phyloP scores from a whole-genome alignment of 805 yeast species.

The Pichia membranifaciens region DNA sequence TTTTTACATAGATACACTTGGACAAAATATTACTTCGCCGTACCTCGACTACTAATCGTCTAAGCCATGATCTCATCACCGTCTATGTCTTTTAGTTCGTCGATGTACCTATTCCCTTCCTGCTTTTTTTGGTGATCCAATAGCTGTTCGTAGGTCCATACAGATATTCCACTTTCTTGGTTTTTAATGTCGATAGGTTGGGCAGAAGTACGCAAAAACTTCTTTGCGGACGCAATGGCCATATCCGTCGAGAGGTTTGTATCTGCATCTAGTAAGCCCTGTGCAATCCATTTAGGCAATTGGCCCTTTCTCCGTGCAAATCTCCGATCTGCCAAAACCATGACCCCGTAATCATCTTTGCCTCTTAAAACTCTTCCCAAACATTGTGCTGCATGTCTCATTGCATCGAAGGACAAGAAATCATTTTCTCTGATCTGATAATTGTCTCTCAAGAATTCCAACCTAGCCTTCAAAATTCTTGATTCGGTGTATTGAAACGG shows the following conservation, averaged over 20 bases:
- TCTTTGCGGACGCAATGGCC: slow-evolving; percentile 93
- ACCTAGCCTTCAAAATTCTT: slow-evolving; percentile 87
- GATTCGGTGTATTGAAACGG: slow-evolving; percentile 99
- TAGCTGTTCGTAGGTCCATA: slow-evolving; percentile 78
- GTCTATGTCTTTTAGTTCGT: slow-evolving; percentile 31
- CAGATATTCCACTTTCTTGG: slow-evolving; percentile 82
- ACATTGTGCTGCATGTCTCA: slow-evolving; percentile 99
- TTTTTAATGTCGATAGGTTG: slow-evolving; percentile 88
- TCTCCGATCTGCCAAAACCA: slow-evolving; percentile 95
- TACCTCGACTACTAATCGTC: no score
- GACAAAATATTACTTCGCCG: no score
- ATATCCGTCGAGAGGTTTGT: slow-evolving; percentile 90
- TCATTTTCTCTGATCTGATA: slow-evolving; percentile 91
- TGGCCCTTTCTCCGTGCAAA: slow-evolving; percentile 82
- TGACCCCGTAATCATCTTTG: slow-evolving; percentile 96
- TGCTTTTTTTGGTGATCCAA: slow-evolving; percentile 52
- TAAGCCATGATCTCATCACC: slow-evolving; percentile 15
- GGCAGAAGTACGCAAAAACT: slow-evolving; percentile 86
- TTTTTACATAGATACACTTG: neutral
- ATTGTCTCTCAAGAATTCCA: slow-evolving; percentile 89
- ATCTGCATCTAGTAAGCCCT: slow-evolving; percentile 87
- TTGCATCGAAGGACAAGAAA: slow-evolving; percentile 94
- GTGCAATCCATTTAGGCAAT: slow-evolving; percentile 95
- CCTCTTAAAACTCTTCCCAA: slow-evolving; percentile 96
- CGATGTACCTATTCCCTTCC: slow-evolving; percentile 19